Conservation (phyloP, 805 yeast genomes). For the Geotrichum ghanense region DNA sequence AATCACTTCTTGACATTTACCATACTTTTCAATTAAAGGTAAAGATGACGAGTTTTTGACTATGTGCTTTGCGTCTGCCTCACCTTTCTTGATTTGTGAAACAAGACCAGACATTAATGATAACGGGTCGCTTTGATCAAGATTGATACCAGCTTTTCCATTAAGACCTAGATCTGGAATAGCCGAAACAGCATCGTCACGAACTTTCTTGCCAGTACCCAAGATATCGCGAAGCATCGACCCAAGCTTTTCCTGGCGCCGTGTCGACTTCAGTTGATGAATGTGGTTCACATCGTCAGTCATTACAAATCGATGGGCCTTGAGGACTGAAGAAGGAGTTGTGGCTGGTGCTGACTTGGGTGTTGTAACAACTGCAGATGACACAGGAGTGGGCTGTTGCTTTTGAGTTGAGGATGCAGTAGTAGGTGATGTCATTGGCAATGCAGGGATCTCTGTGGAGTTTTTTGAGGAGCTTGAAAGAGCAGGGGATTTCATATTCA, state of each 20-base stretch:
- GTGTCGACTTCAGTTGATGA: slow-evolving; percentile 62
- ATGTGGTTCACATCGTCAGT: slow-evolving; percentile 36
- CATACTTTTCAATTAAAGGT: slow-evolving; percentile 79
- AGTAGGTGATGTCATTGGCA: background rate
- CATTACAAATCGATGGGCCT: background rate
- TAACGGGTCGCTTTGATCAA: slow-evolving; percentile 8
- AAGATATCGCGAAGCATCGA: slow-evolving; percentile 58
- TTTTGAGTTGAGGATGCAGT: background rate
- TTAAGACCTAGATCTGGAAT: slow-evolving; percentile 10
- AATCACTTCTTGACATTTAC: slow-evolving; percentile 86
- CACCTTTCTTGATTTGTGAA: slow-evolving; percentile 24
- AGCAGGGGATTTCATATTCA: background rate
- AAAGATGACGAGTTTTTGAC: slow-evolving; percentile 16
- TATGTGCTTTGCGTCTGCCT: slow-evolving; percentile 23
- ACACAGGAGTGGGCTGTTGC: too few relatives aligned
- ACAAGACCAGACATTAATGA: slow-evolving; percentile 26
- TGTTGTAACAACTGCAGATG: background rate
- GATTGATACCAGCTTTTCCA: background rate
- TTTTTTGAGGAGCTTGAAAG: background rate
- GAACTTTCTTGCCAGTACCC: slow-evolving; percentile 29
- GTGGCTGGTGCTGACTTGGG: background rate
- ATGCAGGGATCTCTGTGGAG: background rate
- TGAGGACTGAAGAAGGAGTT: background rate
- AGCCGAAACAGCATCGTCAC: slow-evolving; percentile 20
- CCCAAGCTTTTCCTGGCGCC: slow-evolving; percentile 32